Conservation (phyloP, 1,284 basidiomycete species). For the Hymenochaete sp. region DNA sequence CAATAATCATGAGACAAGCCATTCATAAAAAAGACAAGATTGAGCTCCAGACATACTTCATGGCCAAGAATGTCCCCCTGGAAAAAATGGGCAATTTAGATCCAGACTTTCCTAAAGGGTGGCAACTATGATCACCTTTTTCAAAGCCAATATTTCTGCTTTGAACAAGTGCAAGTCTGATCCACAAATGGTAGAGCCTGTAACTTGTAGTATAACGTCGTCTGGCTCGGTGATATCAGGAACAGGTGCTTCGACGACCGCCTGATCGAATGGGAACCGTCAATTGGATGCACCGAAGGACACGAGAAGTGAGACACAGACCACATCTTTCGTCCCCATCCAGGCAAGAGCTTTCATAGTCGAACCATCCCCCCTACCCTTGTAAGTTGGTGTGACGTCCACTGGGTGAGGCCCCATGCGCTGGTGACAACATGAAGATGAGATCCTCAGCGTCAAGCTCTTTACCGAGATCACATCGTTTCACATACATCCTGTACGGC, state of each 20-base stretch:
- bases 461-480: background rate
- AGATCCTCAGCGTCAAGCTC: background rate
- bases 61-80: constrained; percentile 76
- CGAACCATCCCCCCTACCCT: constrained; percentile 38
- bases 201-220: constrained; percentile 61
- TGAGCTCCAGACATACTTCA: constrained; percentile 38
- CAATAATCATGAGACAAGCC: background rate
- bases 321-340: constrained; percentile 48
- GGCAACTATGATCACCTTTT: constrained; percentile 25
- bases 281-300: background rate
- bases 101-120: too few relatives aligned
- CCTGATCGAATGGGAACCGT: constrained; percentile 26
- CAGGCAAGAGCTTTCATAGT: constrained; percentile 66
- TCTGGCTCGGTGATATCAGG: constrained; percentile 54
- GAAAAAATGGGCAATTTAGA: too few relatives aligned
- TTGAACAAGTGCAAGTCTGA: constrained; percentile 63
- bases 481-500: constrained; percentile 28
- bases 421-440: constrained; percentile 21
- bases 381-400: constrained; percentile 39
- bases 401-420: constrained; percentile 37
- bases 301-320: background rate
- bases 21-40: background rate
- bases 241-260: constrained; percentile 51
- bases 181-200: constrained; percentile 64
- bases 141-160: constrained; percentile 55